Conservation (phyloP, 306 rosid species). For the Begonia peltatifolia region DNA sequence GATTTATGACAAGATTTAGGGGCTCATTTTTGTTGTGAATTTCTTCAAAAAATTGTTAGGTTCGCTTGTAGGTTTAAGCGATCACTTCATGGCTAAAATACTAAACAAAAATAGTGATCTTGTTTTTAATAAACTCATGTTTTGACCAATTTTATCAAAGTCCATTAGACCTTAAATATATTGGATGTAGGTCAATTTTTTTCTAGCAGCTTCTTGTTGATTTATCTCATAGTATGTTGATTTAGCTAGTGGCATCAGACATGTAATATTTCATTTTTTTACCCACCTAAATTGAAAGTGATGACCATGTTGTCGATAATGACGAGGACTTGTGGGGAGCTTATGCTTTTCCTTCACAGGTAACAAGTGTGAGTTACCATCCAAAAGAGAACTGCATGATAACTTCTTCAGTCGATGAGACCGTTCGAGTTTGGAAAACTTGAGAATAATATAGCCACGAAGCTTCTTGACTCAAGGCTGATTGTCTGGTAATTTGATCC, state of each 20-base stretch:
- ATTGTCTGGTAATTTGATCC: too few species aligned
- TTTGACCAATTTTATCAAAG: too few species aligned
- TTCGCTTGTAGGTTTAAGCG: too few species aligned
- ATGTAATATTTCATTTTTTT: background rate
- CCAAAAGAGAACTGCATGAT: conserved; percentile 63
- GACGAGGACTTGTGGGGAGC: background rate
- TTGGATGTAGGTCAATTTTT: background rate
- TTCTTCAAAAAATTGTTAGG: too few species aligned
- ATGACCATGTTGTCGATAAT: background rate
- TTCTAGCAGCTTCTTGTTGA: background rate
- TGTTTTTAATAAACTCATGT: too few species aligned
- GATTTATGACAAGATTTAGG: too few species aligned
- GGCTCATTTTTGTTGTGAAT: too few species aligned
- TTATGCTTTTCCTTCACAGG: conserved; percentile 22
- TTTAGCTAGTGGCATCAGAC: background rate
- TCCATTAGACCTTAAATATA: too few species aligned
- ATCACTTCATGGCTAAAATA: too few species aligned
- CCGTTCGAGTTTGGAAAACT: conserved; percentile 62
- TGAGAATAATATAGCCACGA: conserved; percentile 17
- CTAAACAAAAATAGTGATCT: too few species aligned
- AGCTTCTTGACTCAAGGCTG: background rate
- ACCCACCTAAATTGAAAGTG: background rate
- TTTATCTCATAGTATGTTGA: background rate
- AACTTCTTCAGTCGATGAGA: conserved; percentile 73
- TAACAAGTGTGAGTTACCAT: conserved; percentile 92